phyloP scores from a whole-genome alignment of 306 rosid species.

The Sophora flavescens region DNA sequence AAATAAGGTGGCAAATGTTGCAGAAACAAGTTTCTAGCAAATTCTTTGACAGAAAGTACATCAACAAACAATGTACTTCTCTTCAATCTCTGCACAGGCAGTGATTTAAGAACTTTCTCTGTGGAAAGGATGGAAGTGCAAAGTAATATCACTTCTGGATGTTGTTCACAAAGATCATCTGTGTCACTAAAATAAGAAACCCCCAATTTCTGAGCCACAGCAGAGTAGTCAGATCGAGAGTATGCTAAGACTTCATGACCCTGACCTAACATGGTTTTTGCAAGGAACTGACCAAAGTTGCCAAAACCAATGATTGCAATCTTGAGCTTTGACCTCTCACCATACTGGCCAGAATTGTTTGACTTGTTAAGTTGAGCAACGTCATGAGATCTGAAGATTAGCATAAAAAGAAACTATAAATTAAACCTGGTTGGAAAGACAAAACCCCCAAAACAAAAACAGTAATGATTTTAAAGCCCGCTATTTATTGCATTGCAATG shows the following conservation, averaged over 20 bases:
- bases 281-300: constrained; percentile 92
- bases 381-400: constrained; percentile 51
- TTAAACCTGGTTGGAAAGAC: constrained; percentile 31
- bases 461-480: background rate
- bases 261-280: constrained; percentile 65
- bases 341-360: constrained; percentile 37
- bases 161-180: constrained; percentile 89
- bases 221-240: constrained; percentile 80
- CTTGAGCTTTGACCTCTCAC: constrained; percentile 64
- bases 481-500: constrained; percentile 15
- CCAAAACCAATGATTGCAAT: constrained; percentile 88
- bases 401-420: constrained; percentile 18
- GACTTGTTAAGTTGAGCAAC: constrained; percentile 35
- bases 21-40: constrained; percentile 81
- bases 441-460: too few relatives aligned
- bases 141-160: constrained; percentile 86
- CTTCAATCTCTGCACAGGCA: constrained; percentile 81
- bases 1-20: constrained; percentile 66
- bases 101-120: constrained; percentile 71
- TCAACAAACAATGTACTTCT: constrained; percentile 90
- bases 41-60: constrained; percentile 92
- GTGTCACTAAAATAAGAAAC: constrained; percentile 66
- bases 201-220: constrained; percentile 68
- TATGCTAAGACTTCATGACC: constrained; percentile 84
- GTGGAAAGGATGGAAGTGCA: constrained; percentile 94